These are phyloP conservation scores for Vicia villosa DNA, from an alignment of 306 rosid genomes.

Conservation along the genomic window DNA sequence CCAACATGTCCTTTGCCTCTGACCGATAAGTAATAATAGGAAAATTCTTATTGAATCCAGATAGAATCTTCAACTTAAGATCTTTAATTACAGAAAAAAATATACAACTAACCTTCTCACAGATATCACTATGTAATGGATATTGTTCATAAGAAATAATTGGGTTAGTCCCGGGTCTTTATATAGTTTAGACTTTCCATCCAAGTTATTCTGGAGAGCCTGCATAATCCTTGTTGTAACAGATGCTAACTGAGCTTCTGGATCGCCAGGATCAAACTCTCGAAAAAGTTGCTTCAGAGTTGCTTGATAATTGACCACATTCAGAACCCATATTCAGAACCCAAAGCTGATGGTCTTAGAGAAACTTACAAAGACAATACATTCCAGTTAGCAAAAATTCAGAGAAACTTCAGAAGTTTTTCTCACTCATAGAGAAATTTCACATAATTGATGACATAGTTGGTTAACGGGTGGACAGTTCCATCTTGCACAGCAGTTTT, in stretches of 20 bases:
- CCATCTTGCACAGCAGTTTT: conserved; percentile 94
- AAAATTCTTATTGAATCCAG: conserved; percentile 12
- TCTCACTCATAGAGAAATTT: conserved; percentile 91
- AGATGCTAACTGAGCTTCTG: conserved; percentile 69
- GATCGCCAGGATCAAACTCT: conserved; percentile 65
- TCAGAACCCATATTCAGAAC: conserved; percentile 30
- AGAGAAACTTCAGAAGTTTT: conserved; percentile 10
- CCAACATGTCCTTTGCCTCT: conserved; percentile 94
- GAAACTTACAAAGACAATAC: conserved; percentile 2
- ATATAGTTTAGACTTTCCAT: conserved; percentile 95
- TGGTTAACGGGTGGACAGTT: conserved; percentile 96
- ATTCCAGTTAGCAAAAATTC: background rate
- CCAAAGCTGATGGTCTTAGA: background rate
- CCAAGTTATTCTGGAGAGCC: conserved; percentile 93
- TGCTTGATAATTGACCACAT: conserved; percentile 70
- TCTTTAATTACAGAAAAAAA: background rate
- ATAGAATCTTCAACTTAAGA: conserved; percentile 14
- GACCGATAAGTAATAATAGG: conserved; percentile 56
- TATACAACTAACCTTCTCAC: conserved; percentile 70
- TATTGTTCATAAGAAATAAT: conserved; percentile 95
- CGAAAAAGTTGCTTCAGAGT: conserved; percentile 82
- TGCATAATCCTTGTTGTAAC: conserved; percentile 91
- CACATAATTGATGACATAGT: conserved; percentile 93
- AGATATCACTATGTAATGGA: conserved; percentile 96
- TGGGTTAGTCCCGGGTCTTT: conserved; percentile 89